These are phyloP conservation scores for Bruguiera hainesii DNA, from an alignment of 441 rosid species.

Conservation along the genomic window DNA sequence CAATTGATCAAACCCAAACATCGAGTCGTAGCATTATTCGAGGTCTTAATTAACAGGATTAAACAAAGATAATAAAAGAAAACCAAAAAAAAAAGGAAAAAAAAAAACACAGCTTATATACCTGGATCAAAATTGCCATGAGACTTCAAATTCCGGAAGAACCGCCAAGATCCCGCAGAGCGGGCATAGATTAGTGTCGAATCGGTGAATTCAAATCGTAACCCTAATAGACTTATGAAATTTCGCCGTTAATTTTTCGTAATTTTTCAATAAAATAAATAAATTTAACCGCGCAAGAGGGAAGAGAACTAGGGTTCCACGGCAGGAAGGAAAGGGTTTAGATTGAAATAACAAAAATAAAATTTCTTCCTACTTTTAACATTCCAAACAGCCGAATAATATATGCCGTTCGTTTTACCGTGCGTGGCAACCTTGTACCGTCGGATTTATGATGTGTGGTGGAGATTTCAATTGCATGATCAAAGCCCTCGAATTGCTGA, in stretches of 20 bases:
- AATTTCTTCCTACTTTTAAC: slow-evolving; percentile 15
- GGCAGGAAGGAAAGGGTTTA: slow-evolving; percentile 42
- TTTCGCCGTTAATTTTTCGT: slow-evolving; percentile 31
- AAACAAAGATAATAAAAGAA: slow-evolving; percentile 11
- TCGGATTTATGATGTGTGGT: slow-evolving; percentile 25
- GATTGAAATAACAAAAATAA: slow-evolving; percentile 33
- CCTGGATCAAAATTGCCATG: slow-evolving; percentile 41
- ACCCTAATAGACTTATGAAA: slow-evolving; percentile 37
- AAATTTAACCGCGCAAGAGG: slow-evolving; percentile 45
- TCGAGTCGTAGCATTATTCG: background rate
- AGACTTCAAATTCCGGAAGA: slow-evolving; percentile 32
- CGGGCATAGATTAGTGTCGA: slow-evolving; percentile 31
- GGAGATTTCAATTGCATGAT: slow-evolving; percentile 18
- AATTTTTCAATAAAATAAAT: slow-evolving; percentile 28
- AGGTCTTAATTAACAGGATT: slow-evolving; percentile 18
- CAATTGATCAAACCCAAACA: slow-evolving; percentile 28
- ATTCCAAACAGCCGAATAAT: slow-evolving; percentile 5
- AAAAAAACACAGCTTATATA: slow-evolving; percentile 26
- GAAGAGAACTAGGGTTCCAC: slow-evolving; percentile 62
- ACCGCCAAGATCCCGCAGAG: slow-evolving; percentile 38
- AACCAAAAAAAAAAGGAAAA: slow-evolving; percentile 14
- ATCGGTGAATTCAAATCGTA: slow-evolving; percentile 44
- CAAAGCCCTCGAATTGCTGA: background rate
- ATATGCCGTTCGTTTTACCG: background rate
- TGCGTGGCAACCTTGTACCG: slow-evolving; percentile 25